Evolutionary conservation across 1,284 basidiomycete genomes (phyloP).

Genomic region (Ceratobasidium sp.): DNA sequence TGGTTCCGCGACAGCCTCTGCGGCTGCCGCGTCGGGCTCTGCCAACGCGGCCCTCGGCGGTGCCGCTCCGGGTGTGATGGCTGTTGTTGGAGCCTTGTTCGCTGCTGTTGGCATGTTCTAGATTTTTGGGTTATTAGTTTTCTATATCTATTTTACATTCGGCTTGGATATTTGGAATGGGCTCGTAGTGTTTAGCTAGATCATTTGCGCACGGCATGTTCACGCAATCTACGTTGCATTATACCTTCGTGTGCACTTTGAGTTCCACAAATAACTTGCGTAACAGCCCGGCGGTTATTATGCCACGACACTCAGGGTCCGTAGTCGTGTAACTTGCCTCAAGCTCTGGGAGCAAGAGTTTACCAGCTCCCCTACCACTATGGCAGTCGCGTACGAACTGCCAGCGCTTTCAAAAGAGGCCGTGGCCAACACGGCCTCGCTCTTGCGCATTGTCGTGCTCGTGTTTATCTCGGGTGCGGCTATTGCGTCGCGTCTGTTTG

Average conservation of each 20-base stretch:
- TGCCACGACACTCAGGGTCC: slow-evolving; percentile 47
- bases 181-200: background rate
- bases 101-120: slow-evolving; percentile 43
- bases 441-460: slow-evolving; percentile 89
- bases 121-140: background rate
- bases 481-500: slow-evolving; percentile 95
- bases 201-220: slow-evolving; percentile 12
- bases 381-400: slow-evolving; percentile 46
- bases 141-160: slow-evolving; percentile 27
- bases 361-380: slow-evolving; percentile 15
- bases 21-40: slow-evolving; percentile 29
- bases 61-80: slow-evolving; percentile 38
- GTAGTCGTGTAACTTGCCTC: slow-evolving; percentile 32
- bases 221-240: slow-evolving; percentile 33
- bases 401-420: slow-evolving; percentile 44
- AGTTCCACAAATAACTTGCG: slow-evolving; percentile 8
- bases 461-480: slow-evolving; percentile 92
- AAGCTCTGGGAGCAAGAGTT: background rate
- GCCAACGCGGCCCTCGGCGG: slow-evolving; percentile 21
- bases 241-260: background rate
- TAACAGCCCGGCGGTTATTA: slow-evolving; percentile 29
- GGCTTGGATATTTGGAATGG: slow-evolving; percentile 9
- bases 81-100: slow-evolving; percentile 37
- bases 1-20: slow-evolving; percentile 23
- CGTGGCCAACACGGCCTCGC: slow-evolving; percentile 83